Conservation (phyloP, 176 grass and related monocot genomes). For the Calamus simplicifolius region DNA sequence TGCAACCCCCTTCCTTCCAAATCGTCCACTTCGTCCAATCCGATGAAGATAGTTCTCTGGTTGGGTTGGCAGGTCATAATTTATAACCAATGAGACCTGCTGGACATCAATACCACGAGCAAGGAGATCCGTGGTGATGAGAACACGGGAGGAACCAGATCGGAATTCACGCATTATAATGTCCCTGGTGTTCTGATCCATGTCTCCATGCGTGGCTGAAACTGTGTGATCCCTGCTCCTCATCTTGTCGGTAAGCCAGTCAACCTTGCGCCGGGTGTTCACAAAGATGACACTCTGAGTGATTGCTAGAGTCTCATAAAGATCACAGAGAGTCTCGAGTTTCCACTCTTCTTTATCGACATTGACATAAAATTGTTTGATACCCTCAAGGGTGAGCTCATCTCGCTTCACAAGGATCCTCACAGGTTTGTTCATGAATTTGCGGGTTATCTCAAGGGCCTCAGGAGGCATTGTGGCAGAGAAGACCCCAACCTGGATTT, state of each 20-base stretch:
- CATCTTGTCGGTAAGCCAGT: constrained; percentile 89
- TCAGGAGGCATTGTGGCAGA: constrained; percentile 88
- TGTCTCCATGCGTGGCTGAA: constrained; percentile 66
- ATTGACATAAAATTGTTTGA: constrained; percentile 76
- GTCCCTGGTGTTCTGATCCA: constrained; percentile 90
- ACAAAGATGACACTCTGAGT: constrained; percentile 85
- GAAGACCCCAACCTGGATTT: constrained; percentile 75
- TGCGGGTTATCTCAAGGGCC: constrained; percentile 63
- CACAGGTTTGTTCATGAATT: constrained; percentile 77
- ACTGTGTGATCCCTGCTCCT: constrained; percentile 69
- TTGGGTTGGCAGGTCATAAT: constrained; percentile 67
- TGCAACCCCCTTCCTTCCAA: constrained; percentile 74
- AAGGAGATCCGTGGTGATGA: constrained; percentile 74
- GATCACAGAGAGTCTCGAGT: constrained; percentile 68
- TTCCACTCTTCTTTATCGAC: constrained; percentile 77
- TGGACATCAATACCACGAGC: constrained; percentile 83
- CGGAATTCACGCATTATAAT: constrained; percentile 91
- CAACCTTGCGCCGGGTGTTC: constrained; percentile 79
- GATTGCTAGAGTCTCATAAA: constrained; percentile 65
- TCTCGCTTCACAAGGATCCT: constrained; percentile 80
- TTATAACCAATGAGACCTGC: constrained; percentile 79
- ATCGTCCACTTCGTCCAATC: constrained; percentile 72
- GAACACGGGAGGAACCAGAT: constrained; percentile 67
- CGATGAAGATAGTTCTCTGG: constrained; percentile 78
- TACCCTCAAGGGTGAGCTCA: constrained; percentile 73